Percentiles rank a stretch among this genome's conserved stretches.
These are phyloP conservation scores for sorghum (Sorghum bicolor) DNA, from an alignment of 176 grass and related monocot genomes.

Conservation along the genomic window DNA sequence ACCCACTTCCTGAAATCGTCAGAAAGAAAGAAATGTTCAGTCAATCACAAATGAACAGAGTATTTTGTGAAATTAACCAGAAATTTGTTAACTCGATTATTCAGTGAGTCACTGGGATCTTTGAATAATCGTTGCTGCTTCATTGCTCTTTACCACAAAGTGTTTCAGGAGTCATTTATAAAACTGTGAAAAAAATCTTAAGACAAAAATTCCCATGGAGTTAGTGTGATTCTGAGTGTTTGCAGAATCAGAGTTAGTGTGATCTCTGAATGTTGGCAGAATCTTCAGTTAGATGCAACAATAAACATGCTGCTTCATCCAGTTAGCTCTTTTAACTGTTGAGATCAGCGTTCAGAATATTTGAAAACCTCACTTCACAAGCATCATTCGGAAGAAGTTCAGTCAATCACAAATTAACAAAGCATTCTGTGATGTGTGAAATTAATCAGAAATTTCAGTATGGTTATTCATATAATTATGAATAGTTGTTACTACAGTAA, in stretches of 20 bases:
- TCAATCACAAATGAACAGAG: too few species aligned
- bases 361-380: neutral
- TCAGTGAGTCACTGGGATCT: too few species aligned
- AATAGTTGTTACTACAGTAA: constrained; percentile 10
- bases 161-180: too few species aligned
- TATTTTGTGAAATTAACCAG: too few species aligned
- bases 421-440: neutral
- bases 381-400: neutral
- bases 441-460: neutral
- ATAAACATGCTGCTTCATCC: neutral
- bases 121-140: too few species aligned
- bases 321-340: neutral
- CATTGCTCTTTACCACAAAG: too few species aligned
- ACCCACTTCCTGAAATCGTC: too few species aligned
- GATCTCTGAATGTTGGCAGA: neutral
- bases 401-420: neutral
- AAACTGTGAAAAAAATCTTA: too few species aligned
- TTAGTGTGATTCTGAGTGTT: neutral
- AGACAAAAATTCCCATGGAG: neutral
- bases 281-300: neutral
- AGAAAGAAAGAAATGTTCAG: too few species aligned
- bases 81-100: too few species aligned
- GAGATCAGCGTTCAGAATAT: neutral
- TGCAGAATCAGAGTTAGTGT: neutral
- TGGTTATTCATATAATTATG: constrained; percentile 6